Conservation (phyloP, 345 rosid species). For the Eucalyptus curtisii region DNA sequence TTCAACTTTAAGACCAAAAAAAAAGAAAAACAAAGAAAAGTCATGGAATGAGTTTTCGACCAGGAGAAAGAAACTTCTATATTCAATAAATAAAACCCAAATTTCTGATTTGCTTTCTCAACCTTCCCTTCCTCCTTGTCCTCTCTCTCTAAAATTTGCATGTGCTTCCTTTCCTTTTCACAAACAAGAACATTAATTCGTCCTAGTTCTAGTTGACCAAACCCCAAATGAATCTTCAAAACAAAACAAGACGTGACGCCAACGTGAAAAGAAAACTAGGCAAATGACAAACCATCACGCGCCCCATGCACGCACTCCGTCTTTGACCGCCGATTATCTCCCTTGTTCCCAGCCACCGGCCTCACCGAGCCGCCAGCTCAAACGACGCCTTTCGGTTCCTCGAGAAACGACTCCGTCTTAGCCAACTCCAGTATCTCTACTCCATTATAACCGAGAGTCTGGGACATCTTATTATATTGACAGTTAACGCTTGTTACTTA, state of each 20-base stretch:
- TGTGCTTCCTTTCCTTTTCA: not conserved
- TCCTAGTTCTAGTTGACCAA: not conserved
- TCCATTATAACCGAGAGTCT: not conserved
- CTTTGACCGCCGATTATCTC: not conserved
- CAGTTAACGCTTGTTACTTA: fast-evolving
- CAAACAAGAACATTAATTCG: not conserved
- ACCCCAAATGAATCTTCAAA: not conserved
- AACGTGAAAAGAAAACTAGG: not conserved
- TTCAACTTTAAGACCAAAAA: not conserved
- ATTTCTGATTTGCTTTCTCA: not conserved
- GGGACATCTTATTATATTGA: fast-evolving
- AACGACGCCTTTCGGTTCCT: not conserved
- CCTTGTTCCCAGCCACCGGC: not conserved
- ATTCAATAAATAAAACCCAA: not conserved
- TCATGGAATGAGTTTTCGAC: not conserved
- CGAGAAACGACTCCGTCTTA: not conserved
- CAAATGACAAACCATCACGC: not conserved
- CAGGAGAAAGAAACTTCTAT: not conserved
- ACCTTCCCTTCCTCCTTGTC: not conserved
- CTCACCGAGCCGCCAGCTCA: not conserved
- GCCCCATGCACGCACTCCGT: not conserved
- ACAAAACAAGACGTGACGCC: not conserved
- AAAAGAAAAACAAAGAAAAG: not conserved
- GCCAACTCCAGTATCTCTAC: not conserved
- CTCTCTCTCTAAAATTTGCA: not conserved